Evolutionary conservation across 169 alveolate genomes (phyloP), one percentile per base, ranked within the genome.

Genomic region (Cryptosporidium bovis): DNA sequence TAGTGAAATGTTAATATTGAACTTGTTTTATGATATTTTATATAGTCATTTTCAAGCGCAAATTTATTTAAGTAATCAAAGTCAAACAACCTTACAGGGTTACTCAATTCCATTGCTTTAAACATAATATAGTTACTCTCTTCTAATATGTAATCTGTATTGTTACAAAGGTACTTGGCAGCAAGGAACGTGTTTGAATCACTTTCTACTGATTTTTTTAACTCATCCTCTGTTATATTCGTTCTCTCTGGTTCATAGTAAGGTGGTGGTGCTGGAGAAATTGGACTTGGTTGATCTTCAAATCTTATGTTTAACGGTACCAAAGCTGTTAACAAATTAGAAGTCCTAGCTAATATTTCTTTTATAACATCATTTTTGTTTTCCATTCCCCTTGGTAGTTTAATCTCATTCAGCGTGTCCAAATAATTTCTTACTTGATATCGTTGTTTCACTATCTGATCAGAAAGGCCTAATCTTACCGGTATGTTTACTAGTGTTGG

Each of bases 241-340:
- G 56, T 62, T 31, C 87, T 56, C 12, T 77, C 31, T 10, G 87
- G 65, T 24, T 56, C 50, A 31, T 77, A 77, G 24, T n/a, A 62
- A 20, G 87, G 87, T 48, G 87, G 87, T 18, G 87, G 87, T 31
- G 69, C 87, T 13, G 87, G 87, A 18, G 87, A 77, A 13, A 77
- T 56, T 24, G 87, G 87, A 24, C 87, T 62, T 24, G 87, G 87
- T 53, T 77, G 87, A 18, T 77, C 87, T 8, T 77, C 71, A 27
- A 60, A 40, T 13, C 13, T 34, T 29, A 77, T 56, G 24, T 77
- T 60, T 33, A 40, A 16, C 13, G 87, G 87, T 16, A 77, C 71
- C 50, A 77, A 15, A 8, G 13, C 33, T 62, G 58, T 18, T 36
- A 77, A 31, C 7, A 77, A 51, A 0, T 16, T 29, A 16, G 27